Evolutionary conservation across 2,329 filamentous ascomycete genomes (phyloP), one percentile per base, ranked within the genome.

Genomic region (Apiospora aurea): DNA sequence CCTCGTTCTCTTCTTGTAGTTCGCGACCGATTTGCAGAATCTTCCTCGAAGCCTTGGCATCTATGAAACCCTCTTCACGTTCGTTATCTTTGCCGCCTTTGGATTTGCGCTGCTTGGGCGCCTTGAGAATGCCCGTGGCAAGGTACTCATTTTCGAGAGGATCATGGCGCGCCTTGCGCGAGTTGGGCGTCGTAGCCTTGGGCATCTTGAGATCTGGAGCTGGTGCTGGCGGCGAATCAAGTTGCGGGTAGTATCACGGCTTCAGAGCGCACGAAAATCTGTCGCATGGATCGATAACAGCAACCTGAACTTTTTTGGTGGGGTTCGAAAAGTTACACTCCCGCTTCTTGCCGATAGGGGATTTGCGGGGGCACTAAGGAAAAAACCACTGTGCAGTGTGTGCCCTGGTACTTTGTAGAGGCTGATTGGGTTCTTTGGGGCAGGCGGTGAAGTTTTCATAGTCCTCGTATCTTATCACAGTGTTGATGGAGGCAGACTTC

Each of bases 11-110:
- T 57, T 96, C 94, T 18, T 91, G 92, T 18, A 99, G 86, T 79
- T 97, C 94, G 78, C 95, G 93, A 71, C 96, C 96, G 77, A 98
- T 94, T 76, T 93, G 90, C 73, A 99, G 81, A 80, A 99, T 99
- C 78, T 94, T 95, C 77, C 92, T 89, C 72, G 96, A 97, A 24
- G 95, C 91, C 81, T 94, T 95, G 72, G 95, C 91, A 81, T 98
- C 95, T 73, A 99, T 90, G 79, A 93, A 98, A 75, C 88, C 86
- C 73, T 93, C 90, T 73, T 89, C 87, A 11, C 57, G 24, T 72
- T 90, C 88, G 13, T 87, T 86, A 44, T 88, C 87, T 46, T 90
- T 88, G 72, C 57, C 18, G 69, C 87, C 88, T 82, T 91, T 93
- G 75, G 87, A 85, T 82, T 91, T 92, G 76, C 88, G 87, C 85